Evolutionary conservation across 768 basidiomycete genomes (phyloP), one percentile per base, ranked within the genome.

Genomic region (Dioszegia crocea): DNA sequence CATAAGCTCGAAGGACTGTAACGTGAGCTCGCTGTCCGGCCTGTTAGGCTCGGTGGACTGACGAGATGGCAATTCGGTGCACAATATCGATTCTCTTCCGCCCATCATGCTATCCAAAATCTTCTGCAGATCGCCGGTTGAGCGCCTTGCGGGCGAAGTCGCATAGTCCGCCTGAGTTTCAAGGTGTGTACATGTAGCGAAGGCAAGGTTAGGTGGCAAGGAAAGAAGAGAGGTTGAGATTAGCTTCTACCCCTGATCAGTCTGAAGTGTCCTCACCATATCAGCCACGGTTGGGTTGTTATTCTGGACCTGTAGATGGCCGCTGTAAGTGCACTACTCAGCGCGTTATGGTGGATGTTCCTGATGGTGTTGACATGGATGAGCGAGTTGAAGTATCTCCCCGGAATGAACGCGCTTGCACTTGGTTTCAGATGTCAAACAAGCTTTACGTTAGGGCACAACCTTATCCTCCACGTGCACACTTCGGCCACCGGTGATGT

Each of bases 71-170:
- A 73, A 56, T 45, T 65, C 60, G 9, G 51, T 52, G 11, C 65
- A 65, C 23, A 70, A 50, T 12, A 73, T 63, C 23, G 55, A 65
- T 17, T 66, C 63, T 19, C 52, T 50, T 16, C 65, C 63, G 0
- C 68, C 68, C 33, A 73, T 67, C 33, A 73, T 57, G 27, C 61
- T 64, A 23, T 73, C 67, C n/a, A 70, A 62, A 24, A 73, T 66
- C 39, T 58, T 39, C 50, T 70, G 71, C 17, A 73, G 62, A 39
- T 73, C 68, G 10, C 65, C 66, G 27, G 59, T 67, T 4, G 71
- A 70, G 8, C 64, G 54, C 23, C 69, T 36, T 21, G 64, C 64
- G n/a, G 65, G 62, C 9, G 62, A 61, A 23, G 43, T 8, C 3
- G 36, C 43, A 29, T 29, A 11, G 1, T 53, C 36, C 12, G 36